Evolutionary conservation across 192 early-diverging fungal species (phyloP).

Genomic region (Coemansia sp.): DNA sequence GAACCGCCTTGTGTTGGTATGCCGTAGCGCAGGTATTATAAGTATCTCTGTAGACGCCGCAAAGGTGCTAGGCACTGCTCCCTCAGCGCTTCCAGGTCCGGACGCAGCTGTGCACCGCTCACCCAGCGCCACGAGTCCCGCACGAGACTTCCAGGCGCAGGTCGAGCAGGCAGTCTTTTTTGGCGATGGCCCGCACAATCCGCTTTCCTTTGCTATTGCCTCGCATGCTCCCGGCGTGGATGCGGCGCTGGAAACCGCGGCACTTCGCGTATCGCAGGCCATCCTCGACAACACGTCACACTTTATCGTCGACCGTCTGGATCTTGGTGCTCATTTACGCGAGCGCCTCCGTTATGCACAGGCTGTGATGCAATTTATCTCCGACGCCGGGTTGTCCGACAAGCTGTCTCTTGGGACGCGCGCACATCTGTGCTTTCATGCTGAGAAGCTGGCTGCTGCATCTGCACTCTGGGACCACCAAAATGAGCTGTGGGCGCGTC

Average conservation of each 20-base stretch:
- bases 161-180: conserved; percentile 55
- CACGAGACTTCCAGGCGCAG: conserved; percentile 25
- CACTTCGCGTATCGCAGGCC: conserved; percentile 31
- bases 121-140: conserved; percentile 1
- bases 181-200: conserved; percentile 21
- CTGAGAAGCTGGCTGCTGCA: conserved; percentile 45
- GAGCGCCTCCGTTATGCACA: conserved; percentile 38
- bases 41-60: conserved; percentile 23
- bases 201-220: conserved; percentile 30
- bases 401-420: conserved; percentile 18
- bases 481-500: conserved; percentile 27
- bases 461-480: conserved; percentile 44
- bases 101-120: not conserved
- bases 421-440: conserved; percentile 25
- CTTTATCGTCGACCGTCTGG: conserved; percentile 35
- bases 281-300: conserved; percentile 46
- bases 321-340: conserved; percentile 35
- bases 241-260: conserved; percentile 30
- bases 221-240: conserved; percentile 21
- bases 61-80: not conserved
- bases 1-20: conserved; percentile 23
- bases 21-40: conserved; percentile 34
- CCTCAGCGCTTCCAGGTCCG: not conserved
- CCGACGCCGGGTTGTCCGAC: conserved; percentile 14
- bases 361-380: conserved; percentile 31